phyloP scores from a whole-genome alignment of 805 yeast genomes.

The Ogataea salicorniae region DNA sequence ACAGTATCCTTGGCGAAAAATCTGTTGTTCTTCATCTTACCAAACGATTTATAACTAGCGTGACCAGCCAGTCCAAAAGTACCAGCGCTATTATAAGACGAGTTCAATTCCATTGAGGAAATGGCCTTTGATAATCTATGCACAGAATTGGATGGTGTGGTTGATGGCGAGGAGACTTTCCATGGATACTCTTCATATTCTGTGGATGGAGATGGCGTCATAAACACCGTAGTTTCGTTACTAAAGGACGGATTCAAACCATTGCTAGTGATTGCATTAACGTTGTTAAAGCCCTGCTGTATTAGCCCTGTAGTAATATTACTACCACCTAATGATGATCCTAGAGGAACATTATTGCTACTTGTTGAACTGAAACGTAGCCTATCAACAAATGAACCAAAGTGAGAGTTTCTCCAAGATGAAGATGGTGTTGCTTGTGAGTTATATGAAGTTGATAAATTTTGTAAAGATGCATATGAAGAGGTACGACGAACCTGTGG shows the following conservation, averaged over 20 bases:
- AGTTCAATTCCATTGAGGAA: slow-evolving; percentile 4
- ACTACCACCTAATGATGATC: not conserved
- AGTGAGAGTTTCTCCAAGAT: slow-evolving; percentile 26
- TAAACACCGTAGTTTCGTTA: slow-evolving; percentile 1
- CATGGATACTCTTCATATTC: slow-evolving; percentile 28
- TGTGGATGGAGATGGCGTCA: slow-evolving; percentile 24
- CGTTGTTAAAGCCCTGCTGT: not conserved
- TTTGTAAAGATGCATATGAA: slow-evolving; percentile 32
- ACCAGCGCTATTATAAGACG: not conserved
- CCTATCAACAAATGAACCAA: slow-evolving; percentile 28
- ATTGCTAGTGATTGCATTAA: not conserved
- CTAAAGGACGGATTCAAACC: not conserved
- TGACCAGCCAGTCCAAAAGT: not conserved
- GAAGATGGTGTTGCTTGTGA: slow-evolving; percentile 16
- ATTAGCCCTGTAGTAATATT: too few species aligned
- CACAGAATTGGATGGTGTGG: slow-evolving; percentile 6
- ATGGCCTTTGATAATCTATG: slow-evolving; percentile 5
- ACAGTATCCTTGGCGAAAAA: slow-evolving; percentile 6
- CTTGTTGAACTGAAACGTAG: slow-evolving; percentile 16
- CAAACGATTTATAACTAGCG: not conserved
- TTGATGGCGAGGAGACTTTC: slow-evolving; percentile 12
- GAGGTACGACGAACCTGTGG: slow-evolving; percentile 25
- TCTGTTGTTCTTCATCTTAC: not conserved
- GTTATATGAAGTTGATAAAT: slow-evolving; percentile 35
- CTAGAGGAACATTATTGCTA: not conserved